Percentiles rank a stretch among this genome's conserved stretches.
These are phyloP conservation scores for Pinus albicaulis DNA, from an alignment of 75 land plant species.

Conservation along the genomic window DNA sequence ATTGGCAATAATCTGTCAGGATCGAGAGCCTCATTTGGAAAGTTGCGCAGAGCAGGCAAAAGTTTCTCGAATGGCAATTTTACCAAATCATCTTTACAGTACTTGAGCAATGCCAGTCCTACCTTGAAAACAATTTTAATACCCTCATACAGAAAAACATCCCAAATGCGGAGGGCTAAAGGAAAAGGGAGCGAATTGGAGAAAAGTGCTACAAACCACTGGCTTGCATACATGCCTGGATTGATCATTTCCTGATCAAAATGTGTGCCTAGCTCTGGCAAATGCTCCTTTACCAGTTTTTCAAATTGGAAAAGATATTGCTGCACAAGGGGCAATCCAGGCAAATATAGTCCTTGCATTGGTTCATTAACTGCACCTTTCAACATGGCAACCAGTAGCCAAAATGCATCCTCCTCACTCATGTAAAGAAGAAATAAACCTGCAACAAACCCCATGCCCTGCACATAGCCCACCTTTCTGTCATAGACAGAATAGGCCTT, in stretches of 20 bases:
- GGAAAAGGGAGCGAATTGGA: neutral
- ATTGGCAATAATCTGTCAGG: too few species aligned
- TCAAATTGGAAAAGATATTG: constrained; percentile 20
- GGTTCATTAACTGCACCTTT: neutral
- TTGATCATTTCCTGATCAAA: neutral
- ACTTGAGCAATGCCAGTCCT: too few species aligned
- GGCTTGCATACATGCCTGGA: neutral
- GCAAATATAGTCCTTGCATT: neutral
- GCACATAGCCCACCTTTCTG: constrained; percentile 97
- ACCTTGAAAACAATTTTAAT: too few species aligned
- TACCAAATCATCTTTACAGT: too few species aligned
- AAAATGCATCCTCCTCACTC: constrained; percentile 99
- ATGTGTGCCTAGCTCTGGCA: neutral
- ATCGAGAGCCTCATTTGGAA: too few species aligned
- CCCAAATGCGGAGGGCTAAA: neutral
- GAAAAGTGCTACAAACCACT: neutral
- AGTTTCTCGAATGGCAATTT: too few species aligned
- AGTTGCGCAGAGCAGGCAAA: too few species aligned
- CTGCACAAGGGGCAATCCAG: constrained; percentile 16
- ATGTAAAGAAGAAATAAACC: constrained; percentile 94
- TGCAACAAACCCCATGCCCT: constrained; percentile 99
- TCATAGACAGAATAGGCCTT: constrained; percentile 98
- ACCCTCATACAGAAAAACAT: constrained; percentile 33
- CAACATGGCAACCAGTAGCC: constrained; percentile 46
- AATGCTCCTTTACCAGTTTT: neutral